Base-by-base conservation (phyloP, 192 early-diverging fungal species). In the Obelidium mucronatum region DNA sequence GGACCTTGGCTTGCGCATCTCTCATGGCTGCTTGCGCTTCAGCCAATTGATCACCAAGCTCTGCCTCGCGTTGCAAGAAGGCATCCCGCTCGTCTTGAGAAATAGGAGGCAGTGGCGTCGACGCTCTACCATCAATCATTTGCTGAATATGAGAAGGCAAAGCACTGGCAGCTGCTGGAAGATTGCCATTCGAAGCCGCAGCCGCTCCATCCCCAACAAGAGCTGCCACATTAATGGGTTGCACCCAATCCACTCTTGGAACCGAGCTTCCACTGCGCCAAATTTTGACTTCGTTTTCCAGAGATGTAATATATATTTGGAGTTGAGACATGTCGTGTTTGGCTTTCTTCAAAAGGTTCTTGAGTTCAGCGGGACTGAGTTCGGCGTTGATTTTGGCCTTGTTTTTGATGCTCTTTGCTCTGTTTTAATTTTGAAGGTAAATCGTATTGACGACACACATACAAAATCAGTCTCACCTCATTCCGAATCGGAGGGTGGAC, bases 381-480 rank as follows among this genome's bases (percentile, higher is more conserved):
- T 99, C 98, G 66, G 95, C 93, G 82, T 99, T 99, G 80, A 99
- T 90, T 88, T 96, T 97, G 81, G 98, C 97, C 89, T 98, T 98
- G 90, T 99, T 99, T 92, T 97, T 98, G 85, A 99, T 99, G 70
- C 93, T 92, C 88, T 99, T 99, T 63, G 98, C 98, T 76, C 96
- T 74, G 64, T 2, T 58, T 51, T 51, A 22, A 22, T 8, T 51
- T 8, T 8, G 22, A 22, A 13, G 48, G 48, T 51, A 13, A 51
- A 51, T 51, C 11, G 30, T 1, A 22, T 3, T 2, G 11, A 33
- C 0, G 36, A 44, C 3, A 42, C 24, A 22, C 34, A 26, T 55
- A 1, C 30, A 52, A n/a, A n/a, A n/a, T n/a, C 56, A 5, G 53
- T 37, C 44, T 39, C 13, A 84, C 77, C 85, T 90, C 88, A 96